phyloP scores from a whole-genome alignment of 345 rosid species.

The Eucalyptus pauciflora region DNA sequence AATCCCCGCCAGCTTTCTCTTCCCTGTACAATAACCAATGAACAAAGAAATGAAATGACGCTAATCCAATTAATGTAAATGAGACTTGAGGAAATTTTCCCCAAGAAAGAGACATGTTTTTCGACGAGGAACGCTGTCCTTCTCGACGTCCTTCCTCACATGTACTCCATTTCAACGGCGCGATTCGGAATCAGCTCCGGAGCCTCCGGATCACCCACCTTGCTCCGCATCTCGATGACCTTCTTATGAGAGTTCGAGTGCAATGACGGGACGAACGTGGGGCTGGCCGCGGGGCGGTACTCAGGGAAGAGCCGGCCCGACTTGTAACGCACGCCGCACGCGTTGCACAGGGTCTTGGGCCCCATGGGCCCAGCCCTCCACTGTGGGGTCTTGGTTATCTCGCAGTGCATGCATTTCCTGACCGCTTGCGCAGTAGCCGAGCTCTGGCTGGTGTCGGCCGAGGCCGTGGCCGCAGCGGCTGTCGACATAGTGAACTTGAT shows the following conservation, averaged over 20 bases:
- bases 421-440: conserved; percentile 22
- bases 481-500: conserved; percentile 23
- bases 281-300: conserved; percentile 96
- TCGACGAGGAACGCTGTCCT: background rate
- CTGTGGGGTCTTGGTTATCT: conserved; percentile 92
- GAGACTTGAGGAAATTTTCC: background rate
- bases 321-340: conserved; percentile 92
- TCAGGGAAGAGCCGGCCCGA: conserved; percentile 97
- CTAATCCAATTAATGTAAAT: conserved; percentile 2
- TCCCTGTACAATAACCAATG: conserved; percentile 48
- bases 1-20: conserved; percentile 14
- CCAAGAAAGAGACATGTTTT: background rate
- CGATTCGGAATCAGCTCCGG: conserved; percentile 32
- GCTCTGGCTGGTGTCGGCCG: conserved; percentile 20
- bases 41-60: conserved; percentile 29
- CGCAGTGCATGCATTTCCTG: conserved; percentile 94
- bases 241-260: conserved; percentile 98
- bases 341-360: conserved; percentile 95
- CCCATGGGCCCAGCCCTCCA: conserved; percentile 99
- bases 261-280: conserved; percentile 72
- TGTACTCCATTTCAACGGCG: conserved; percentile 20
- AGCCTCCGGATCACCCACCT: conserved; percentile 3
- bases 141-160: conserved; percentile 5
- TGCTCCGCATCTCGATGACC: conserved; percentile 88
- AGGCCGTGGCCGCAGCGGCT: conserved; percentile 3